Evolutionary conservation across 1,139 yeast species (phyloP), one percentile per base, ranked within the genome.

Genomic region (Saccharomyces hybrid): DNA sequence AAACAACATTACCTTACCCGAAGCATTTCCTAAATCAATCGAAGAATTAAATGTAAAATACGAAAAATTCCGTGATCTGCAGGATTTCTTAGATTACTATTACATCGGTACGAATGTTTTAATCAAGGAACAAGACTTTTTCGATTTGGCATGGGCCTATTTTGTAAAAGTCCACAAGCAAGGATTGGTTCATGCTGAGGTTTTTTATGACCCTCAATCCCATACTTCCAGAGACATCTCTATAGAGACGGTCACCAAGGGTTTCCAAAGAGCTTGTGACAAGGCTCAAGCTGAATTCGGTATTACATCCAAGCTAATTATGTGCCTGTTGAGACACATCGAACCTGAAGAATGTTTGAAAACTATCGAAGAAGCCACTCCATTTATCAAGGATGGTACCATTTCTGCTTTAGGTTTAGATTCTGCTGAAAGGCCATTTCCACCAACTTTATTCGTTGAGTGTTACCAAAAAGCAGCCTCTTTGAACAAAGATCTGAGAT

Each of bases 131-230:
- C 73, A 80, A 50, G 95, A 87, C 71, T 87, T 81, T 67, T 84
- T 78, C 61, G 88, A 85, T 62, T 74, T 87, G 63, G 89, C 93
- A n/a, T 82, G 81, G 80, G 83, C 78, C 8, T 87, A 87, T 69
- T 84, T 86, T 70, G 69, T 68, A 51, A 81, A 78, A 61, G 88
- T 88, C 6, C 69, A 78, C 53, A 61, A 68, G 3, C 89, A 87
- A 65, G 88, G 88, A 16, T 74, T 85, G 56, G 70, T 68, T 50
- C 89, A 84, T 66, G 77, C 85, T 1, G 95, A 87, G 70, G 82
- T 84, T 0, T 87, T 86, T 68, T 87, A 85, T 63, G 95, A 87
- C 65, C 95, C 95, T 26, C 95, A 87, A 71, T 89, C 89, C 27
- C 95, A 87, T 65, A 76, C 85, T 31, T 84, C 82, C 58, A 76